A percentile compares a stretch with the other conserved stretches of the same genome.
Evolutionary conservation across 208 protist genomes (phyloP).

Genomic region (Porcisia deanei): DNA sequence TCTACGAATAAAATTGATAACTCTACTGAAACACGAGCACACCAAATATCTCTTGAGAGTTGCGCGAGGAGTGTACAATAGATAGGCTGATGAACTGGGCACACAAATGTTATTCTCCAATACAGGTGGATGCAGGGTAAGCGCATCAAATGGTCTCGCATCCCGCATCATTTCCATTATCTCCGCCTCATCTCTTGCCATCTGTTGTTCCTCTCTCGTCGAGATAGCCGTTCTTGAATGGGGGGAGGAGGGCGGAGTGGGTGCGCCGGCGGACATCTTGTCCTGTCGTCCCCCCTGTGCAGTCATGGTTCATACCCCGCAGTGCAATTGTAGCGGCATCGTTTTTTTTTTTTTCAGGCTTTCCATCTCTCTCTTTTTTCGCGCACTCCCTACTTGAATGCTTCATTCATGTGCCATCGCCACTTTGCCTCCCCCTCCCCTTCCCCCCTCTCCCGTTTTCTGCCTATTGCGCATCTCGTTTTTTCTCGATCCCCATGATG

Average conservation of each 20-base stretch:
- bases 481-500: too few relatives aligned
- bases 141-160: not conserved
- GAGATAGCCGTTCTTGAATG: not conserved
- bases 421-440: not conserved
- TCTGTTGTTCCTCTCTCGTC: not conserved
- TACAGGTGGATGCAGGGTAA: not conserved
- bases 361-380: not conserved
- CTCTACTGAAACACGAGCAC: not conserved
- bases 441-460: not conserved
- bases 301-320: not conserved
- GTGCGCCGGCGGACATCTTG: not conserved
- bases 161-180: not conserved
- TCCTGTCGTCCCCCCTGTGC: not conserved
- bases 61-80: not conserved
- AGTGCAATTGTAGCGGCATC: not conserved
- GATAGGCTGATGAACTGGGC: not conserved
- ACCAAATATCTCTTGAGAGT: not conserved
- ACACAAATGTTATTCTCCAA: not conserved
- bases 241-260: not conserved
- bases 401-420: not conserved
- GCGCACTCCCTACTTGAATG: not conserved
- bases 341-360: not conserved
- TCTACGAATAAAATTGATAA: constrained; percentile 5
- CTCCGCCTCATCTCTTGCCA: not conserved
- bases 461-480: too few relatives aligned